Percentiles rank a stretch among this genome's conserved stretches.
These are phyloP conservation scores for Kregervanrija fluxuum DNA, from an alignment of 805 yeast species.

Conservation along the genomic window DNA sequence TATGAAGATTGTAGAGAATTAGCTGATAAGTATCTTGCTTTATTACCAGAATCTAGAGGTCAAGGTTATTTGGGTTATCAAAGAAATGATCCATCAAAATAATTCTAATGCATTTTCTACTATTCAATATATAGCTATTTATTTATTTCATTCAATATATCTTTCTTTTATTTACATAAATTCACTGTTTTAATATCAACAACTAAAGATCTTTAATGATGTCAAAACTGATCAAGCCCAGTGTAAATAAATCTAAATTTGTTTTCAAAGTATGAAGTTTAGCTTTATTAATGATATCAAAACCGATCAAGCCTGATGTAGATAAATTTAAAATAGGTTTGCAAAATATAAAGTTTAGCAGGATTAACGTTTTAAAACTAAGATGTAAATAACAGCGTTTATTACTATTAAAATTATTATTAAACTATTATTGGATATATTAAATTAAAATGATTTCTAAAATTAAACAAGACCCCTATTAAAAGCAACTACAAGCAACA, in stretches of 20 bases:
- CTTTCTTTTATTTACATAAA: not conserved
- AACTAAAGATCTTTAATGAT: too few species aligned
- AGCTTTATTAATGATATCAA: too few species aligned
- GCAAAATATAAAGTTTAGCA: too few species aligned
- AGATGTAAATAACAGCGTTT: too few species aligned
- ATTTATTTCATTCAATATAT: not conserved
- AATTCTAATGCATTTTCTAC: constrained; percentile 8
- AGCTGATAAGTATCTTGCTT: constrained; percentile 68
- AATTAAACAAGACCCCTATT: not conserved
- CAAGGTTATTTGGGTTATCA: constrained; percentile 80
- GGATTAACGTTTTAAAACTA: too few species aligned
- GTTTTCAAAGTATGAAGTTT: too few species aligned
- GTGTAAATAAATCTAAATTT: too few species aligned
- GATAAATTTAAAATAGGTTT: too few species aligned
- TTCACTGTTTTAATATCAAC: too few species aligned
- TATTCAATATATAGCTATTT: not conserved
- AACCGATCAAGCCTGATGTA: too few species aligned
- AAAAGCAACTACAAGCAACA: constrained; percentile 11
- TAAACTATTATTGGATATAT: not conserved
- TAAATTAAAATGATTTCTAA: constrained; percentile 1
- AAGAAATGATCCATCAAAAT: constrained; percentile 80
- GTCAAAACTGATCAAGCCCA: too few species aligned
- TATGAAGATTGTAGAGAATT: constrained; percentile 75
- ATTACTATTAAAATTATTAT: not conserved
- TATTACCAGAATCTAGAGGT: constrained; percentile 63